A percentile compares a stretch with the other conserved stretches of the same genome.
These are phyloP conservation scores for Suzukiozyma palmioleophila DNA, from an alignment of 1,139 yeast species.

Conservation along the genomic window DNA sequence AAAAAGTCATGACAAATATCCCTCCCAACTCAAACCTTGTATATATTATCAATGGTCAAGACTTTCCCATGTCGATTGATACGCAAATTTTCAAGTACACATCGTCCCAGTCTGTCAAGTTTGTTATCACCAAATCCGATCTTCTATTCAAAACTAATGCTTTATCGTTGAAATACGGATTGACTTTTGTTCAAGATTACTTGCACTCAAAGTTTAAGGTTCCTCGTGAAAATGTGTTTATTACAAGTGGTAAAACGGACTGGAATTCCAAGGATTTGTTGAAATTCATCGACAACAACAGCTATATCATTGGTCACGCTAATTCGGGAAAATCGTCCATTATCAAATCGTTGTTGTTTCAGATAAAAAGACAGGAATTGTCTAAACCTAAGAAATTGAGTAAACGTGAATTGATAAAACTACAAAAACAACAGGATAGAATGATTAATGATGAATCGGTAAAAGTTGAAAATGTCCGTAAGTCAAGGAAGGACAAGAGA, in stretches of 20 bases:
- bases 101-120: constrained; percentile 34
- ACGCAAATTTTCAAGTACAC: constrained; percentile 33
- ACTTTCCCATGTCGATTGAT: constrained; percentile 62
- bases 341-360: constrained; percentile 43
- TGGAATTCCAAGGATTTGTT: constrained; percentile 48
- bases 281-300: constrained; percentile 30
- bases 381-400: constrained; percentile 7
- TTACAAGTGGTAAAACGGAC: constrained; percentile 44
- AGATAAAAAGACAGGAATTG: constrained; percentile 12
- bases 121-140: constrained; percentile 59
- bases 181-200: constrained; percentile 42
- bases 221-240: constrained; percentile 41
- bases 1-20: constrained; percentile 34
- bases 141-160: constrained; percentile 36
- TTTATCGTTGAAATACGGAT: constrained; percentile 32
- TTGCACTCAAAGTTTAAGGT: constrained; percentile 37
- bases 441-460: constrained; percentile 9
- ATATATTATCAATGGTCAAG: constrained; percentile 60
- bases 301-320: constrained; percentile 66
- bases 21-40: constrained; percentile 51
- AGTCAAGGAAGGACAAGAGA: constrained; percentile 7
- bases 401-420: constrained; percentile 10
- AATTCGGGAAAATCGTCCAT: constrained; percentile 77
- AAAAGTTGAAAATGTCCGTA: constrained; percentile 5
- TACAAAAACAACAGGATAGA: constrained; percentile 17